Base-by-base conservation (phyloP, 192 early-diverging fungal genomes). In the Obelidium mucronatum region DNA sequence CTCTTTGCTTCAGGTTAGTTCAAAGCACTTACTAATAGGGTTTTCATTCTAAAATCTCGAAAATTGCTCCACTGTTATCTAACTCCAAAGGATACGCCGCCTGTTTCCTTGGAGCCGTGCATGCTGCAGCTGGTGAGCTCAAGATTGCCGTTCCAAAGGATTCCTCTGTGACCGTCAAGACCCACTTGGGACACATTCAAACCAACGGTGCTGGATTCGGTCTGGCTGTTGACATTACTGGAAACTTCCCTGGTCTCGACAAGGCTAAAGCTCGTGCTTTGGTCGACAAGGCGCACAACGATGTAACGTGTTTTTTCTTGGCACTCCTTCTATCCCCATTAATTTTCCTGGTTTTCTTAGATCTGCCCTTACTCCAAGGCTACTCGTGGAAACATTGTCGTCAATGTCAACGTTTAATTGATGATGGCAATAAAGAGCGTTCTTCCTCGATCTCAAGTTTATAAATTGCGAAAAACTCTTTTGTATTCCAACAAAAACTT, bases 301-400 rank as follows among this genome's bases (percentile, higher is more conserved):
- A 78, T 44, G 76, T 70, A 51, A 37, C 1, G 15, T 48, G 15
- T 52, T 1, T 2, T 30, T 13, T 53, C 26, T 24, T 34, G 8
- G 26, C n/a, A 1, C 55, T 67, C 13, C 19, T 31, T 15, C 13
- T 26, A 2, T 52, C 53, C 67, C 75, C 26, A 22, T 34, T 72
- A 2, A 1, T 30, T 1, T 1, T 34, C 2, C 17, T 69, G 24
- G 52, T 28, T 35, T 37, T 13, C 79, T 28, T 0, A 80, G 66
- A 67, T 79, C 11, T 85, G 84, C 77, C 84, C 84, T 17, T 85
- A 85, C 74, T 77, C 73, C 33, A 61, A 73, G 19, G 84, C 84
- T 11, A 81, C 78, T 33, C 40, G 73, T 2, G 66, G 69, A 30
- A 83, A 82, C 78, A 81, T 85, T 71, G 77, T 48, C 1, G 77